Percentiles rank a stretch among this genome's conserved stretches.
Conservation (phyloP, 495 filamentous ascomycete species). For the Antarctomyces pellizariae region DNA sequence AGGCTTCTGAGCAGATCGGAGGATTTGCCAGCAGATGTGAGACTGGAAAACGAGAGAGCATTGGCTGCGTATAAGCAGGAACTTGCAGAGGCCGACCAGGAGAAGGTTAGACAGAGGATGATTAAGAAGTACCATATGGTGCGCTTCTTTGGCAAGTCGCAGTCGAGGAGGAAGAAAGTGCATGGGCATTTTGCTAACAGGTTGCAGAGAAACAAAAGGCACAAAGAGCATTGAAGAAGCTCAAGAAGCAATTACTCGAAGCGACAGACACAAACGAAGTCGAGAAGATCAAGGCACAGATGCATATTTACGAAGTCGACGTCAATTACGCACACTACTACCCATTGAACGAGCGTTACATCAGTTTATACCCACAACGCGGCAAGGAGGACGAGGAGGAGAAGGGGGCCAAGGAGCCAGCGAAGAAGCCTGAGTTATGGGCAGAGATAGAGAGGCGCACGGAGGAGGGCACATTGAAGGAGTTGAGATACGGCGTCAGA, state of each 20-base stretch:
- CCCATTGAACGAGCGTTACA: constrained; percentile 58
- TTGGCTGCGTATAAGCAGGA: constrained; percentile 52
- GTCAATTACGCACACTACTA: constrained; percentile 70
- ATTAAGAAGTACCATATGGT: constrained; percentile 86
- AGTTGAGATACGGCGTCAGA: constrained; percentile 26
- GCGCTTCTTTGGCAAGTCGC: constrained; percentile 54
- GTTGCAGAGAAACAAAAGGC: constrained; percentile 64
- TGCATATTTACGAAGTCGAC: constrained; percentile 56
- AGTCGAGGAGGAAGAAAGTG: too few species aligned
- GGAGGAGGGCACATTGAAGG: constrained; percentile 35
- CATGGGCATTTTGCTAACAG: background rate
- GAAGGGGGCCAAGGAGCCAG: constrained; percentile 3
- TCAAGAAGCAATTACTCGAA: constrained; percentile 29
- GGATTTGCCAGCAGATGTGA: constrained; percentile 47
- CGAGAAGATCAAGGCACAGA: constrained; percentile 24
- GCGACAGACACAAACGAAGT: constrained; percentile 23
- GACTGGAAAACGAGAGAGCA: constrained; percentile 60
- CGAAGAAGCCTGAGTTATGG: constrained; percentile 38
- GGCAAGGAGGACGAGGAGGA: constrained; percentile 8
- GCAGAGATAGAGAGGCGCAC: constrained; percentile 40
- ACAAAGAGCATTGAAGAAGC: constrained; percentile 37
- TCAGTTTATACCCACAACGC: constrained; percentile 44
- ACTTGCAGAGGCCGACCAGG: constrained; percentile 28
- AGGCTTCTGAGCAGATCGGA: constrained; percentile 16
- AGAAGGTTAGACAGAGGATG: constrained; percentile 42